Base-by-base conservation (phyloP, 139 green algal species). In the Astrephomene gubernaculifera region DNA sequence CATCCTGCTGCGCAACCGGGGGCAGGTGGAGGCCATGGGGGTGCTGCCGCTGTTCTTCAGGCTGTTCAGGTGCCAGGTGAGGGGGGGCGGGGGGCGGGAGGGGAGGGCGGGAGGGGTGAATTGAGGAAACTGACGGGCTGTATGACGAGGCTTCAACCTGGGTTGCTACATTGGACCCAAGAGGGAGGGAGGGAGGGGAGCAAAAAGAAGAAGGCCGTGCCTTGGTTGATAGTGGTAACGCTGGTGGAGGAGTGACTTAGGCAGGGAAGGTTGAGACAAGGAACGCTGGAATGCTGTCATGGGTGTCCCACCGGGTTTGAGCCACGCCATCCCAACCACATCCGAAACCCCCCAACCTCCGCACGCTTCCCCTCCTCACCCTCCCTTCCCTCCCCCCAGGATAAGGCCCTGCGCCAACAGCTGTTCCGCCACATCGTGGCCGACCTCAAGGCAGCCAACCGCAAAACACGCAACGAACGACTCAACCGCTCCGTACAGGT, bases 21-120 rank as follows among this genome's bases (percentile, higher is more conserved):
- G 54, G 45, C 89, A 95, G 85, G 72, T 98, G 61, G 41, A 86
- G 0, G 75, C 96, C n/a, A 89, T 90, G 64, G 71, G 89, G 70
- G 81, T 98, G 71, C 90, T 99, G 76, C 97, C 97, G 44, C 89
- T 99, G 36, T 96, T 99, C 71, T 99, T 99, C 90, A 88, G 92
- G 8, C 92, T 99, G 52, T 99, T 99, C 90, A 88, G 90, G 41
- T 90, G 43, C 41, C 61, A 84, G 63, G 78, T 73, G 39, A 0
- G 71, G 67, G 19, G 21, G 2, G 57, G 57, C 19, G 57, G 19
- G 17, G 22, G 57, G 57, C 19, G 57, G 39, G 60, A 54, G 25
- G 31, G 35, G 38, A 6, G 17, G 36, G 10, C 9, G 25, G 25
- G 36, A 22, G 24, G 53, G 52, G 53, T 35, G n/a, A n/a, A n/a